Evolutionary conservation across 495 filamentous ascomycete species (phyloP), one percentile per base, ranked within the genome.

Genomic region (Xylaria longipes): DNA sequence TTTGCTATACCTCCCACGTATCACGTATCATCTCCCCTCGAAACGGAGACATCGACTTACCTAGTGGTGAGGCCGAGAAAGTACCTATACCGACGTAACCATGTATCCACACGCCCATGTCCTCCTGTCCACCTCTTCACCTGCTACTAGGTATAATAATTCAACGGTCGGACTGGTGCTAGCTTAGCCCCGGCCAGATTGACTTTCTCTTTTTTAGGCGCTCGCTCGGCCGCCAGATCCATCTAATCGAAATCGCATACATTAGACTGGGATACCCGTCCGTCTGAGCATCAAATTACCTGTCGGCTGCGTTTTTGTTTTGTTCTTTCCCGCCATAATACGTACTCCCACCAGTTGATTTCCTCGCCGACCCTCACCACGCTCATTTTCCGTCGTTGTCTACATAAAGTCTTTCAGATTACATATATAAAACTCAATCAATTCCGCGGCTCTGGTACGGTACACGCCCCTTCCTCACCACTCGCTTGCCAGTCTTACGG

Each of bases 131-230:
- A 48, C 48, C 65, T 67, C 48, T 27, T 56, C 43, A 48, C 35
- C 48, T 39, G 64, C 65, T 67, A 25, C 65, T 67, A n/a, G n/a
- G n/a, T n/a, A 67, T 67, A 67, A 56, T 54, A 54, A 67, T 54
- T 67, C 65, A 67, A 67, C 65, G 48, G 65, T 46, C 65, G 65
- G 46, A 41, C 46, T 41, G 43, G 9, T 41, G n/a, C 65, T 67
- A 15, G 65, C 31, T 50, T 56, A 56, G 65, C 48, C 65, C 65
- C 46, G 48, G 20, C 22, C 31, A 46, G 41, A 35, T 52, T 67
- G 29, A 41, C n/a, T 67, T 67, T 67, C 65, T 43, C 46, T 65
- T 37, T 46, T 45, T 20, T 25, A 33, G 41, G 60, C 12, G 33
- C 63, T 65, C 43, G 12, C 63, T 45, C 65, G 65, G 22, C 41